Conservation (phyloP, 139 green algal species). For the Tetradesmus obliquus region DNA sequence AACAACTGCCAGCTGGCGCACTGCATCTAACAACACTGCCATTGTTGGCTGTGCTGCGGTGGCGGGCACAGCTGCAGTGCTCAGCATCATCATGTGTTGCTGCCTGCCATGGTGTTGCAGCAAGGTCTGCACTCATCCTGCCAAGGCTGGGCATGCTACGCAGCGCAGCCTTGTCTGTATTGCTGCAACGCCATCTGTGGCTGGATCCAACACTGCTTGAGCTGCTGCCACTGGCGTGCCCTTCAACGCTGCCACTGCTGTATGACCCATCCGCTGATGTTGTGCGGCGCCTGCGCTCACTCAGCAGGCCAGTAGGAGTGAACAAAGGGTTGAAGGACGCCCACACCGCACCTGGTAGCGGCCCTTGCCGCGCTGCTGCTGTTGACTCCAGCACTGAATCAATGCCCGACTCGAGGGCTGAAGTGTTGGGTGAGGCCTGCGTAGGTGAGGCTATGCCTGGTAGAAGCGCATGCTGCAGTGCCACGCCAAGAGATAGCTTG, state of each 20-base stretch:
- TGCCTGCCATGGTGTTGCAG: not conserved
- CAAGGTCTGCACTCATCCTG: not conserved
- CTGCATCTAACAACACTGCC: not conserved
- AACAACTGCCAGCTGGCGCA: not conserved
- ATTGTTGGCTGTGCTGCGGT: not conserved
- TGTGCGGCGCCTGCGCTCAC: not conserved
- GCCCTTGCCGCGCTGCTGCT: not conserved
- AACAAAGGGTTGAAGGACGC: constrained; percentile 34
- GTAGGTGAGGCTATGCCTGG: not conserved
- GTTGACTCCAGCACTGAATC: not conserved
- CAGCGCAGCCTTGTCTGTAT: not conserved
- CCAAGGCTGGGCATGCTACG: not conserved
- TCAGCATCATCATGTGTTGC: not conserved
- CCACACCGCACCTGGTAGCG: not conserved
- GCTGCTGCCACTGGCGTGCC: not conserved
- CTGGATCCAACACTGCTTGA: not conserved
- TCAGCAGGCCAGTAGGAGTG: constrained; percentile 4
- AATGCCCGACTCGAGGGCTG: not conserved
- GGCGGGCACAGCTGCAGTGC: not conserved
- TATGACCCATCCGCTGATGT: not conserved
- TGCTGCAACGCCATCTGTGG: constrained; percentile 10
- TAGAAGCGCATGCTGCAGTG: not conserved
- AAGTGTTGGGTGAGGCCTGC: not conserved
- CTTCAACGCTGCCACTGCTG: not conserved
- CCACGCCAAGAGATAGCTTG: not conserved